These are phyloP conservation scores for Ophiostoma montium DNA, from an alignment of 2,329 filamentous ascomycete genomes.

Conservation along the genomic window DNA sequence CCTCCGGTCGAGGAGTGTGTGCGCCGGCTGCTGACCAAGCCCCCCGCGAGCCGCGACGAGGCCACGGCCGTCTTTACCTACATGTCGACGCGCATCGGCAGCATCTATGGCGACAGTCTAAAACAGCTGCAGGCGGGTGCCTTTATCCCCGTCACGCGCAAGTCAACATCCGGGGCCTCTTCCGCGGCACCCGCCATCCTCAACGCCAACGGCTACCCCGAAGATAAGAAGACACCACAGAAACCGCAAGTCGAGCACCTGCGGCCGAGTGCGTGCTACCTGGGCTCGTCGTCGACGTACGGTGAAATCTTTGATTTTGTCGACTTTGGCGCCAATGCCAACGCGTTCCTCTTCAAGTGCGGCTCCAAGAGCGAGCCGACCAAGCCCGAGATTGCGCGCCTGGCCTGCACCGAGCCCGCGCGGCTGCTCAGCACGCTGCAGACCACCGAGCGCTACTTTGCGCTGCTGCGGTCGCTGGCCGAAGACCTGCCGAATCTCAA, in stretches of 20 bases:
- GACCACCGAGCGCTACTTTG: conserved; percentile 72
- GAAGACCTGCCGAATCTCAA: conserved; percentile 57
- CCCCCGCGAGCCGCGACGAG: conserved; percentile 51
- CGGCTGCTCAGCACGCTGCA: conserved; percentile 69
- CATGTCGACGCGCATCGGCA: conserved; percentile 61
- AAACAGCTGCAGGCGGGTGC: conserved; percentile 46
- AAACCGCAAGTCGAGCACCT: conserved; percentile 46
- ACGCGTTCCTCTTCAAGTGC: conserved; percentile 74
- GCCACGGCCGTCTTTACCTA: conserved; percentile 70
- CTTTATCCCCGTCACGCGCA: conserved; percentile 53
- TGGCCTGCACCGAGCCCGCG: conserved; percentile 73
- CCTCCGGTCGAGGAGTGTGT: conserved; percentile 69
- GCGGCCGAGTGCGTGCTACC: conserved; percentile 61
- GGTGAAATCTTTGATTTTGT: conserved; percentile 94
- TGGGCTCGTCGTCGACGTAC: conserved; percentile 58
- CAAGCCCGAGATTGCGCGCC: conserved; percentile 66
- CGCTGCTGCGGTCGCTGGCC: conserved; percentile 66
- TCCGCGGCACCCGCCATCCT: not conserved
- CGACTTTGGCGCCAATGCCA: conserved; percentile 78
- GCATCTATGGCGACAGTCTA: conserved; percentile 50
- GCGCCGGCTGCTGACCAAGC: conserved; percentile 53
- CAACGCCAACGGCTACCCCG: conserved; percentile 6
- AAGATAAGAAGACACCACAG: conserved; percentile 18
- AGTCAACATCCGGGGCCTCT: conserved; percentile 2
- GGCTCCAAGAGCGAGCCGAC: conserved; percentile 88